A percentile compares a stretch with the other conserved stretches of the same genome.
phyloP scores from a whole-genome alignment of 2,329 filamentous ascomycete genomes.

The Graphium sp. region DNA sequence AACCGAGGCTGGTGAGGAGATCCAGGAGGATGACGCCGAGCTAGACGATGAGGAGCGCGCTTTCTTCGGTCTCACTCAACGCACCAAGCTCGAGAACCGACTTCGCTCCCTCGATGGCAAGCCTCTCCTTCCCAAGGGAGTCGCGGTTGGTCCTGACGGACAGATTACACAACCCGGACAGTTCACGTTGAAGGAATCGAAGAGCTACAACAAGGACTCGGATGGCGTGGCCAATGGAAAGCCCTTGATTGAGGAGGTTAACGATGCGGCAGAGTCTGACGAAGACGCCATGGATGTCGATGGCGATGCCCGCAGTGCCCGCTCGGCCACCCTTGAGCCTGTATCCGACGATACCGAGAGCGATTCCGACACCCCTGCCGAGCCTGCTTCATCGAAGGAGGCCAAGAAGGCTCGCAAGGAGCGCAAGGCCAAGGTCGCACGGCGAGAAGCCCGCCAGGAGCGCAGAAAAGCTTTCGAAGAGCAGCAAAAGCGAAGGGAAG shows the following conservation, averaged over 20 bases:
- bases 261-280: slow-evolving; percentile 7
- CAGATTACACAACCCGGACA: slow-evolving; percentile 49
- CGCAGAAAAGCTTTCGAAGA: slow-evolving; percentile 20
- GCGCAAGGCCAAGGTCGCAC: no score
- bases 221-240: slow-evolving; percentile 51
- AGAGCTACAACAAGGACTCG: slow-evolving; percentile 88
- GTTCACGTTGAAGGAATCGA: slow-evolving; percentile 80
- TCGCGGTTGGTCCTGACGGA: slow-evolving; percentile 59
- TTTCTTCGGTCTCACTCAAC: slow-evolving; percentile 56
- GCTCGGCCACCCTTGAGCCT: no score
- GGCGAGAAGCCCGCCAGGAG: slow-evolving; percentile 4
- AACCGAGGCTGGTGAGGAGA: slow-evolving; percentile 45
- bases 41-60: slow-evolving; percentile 80
- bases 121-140: slow-evolving; percentile 61
- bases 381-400: no score
- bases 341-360: no score
- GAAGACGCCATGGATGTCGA: slow-evolving; percentile 19
- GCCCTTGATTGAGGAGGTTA: slow-evolving; percentile 29
- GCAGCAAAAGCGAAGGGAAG: slow-evolving; percentile 13
- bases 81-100: slow-evolving; percentile 59
- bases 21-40: slow-evolving; percentile 38
- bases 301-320: slow-evolving; percentile 17
- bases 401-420: slow-evolving; percentile 25
- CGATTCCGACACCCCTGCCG: no score
- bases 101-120: slow-evolving; percentile 77